A percentile compares a stretch with the other conserved stretches of the same genome.
Conservation (phyloP, 805 yeast species). For the Ogataea chonburiensis region DNA sequence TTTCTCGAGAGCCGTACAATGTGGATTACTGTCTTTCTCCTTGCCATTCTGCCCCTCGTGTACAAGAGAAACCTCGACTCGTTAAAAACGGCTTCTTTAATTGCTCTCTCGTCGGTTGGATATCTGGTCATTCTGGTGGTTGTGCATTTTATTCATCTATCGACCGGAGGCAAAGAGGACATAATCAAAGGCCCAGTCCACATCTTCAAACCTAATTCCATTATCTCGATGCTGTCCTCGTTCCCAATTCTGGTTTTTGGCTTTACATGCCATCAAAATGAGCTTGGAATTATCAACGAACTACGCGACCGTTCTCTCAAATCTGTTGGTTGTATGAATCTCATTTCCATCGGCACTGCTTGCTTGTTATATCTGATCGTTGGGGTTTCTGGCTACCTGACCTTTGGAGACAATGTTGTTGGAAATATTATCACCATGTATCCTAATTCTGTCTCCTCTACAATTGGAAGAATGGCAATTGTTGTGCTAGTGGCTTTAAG, state of each 20-base stretch:
- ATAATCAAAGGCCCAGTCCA: slow-evolving; percentile 51
- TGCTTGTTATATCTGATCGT: slow-evolving; percentile 62
- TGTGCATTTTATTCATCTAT: slow-evolving; percentile 62
- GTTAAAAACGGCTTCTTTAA: slow-evolving; percentile 77
- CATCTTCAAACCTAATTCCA: slow-evolving; percentile 45
- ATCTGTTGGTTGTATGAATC: slow-evolving; percentile 47
- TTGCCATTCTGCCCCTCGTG: slow-evolving; percentile 58
- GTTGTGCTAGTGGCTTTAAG: slow-evolving; percentile 77
- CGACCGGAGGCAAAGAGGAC: slow-evolving; percentile 55
- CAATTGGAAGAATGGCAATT: slow-evolving; percentile 77
- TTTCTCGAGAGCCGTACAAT: slow-evolving; percentile 44
- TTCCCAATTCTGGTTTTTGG: slow-evolving; percentile 94
- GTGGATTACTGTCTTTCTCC: slow-evolving; percentile 63
- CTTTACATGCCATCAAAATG: slow-evolving; percentile 93
- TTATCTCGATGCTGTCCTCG: slow-evolving; percentile 56
- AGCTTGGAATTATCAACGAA: slow-evolving; percentile 87
- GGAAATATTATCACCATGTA: slow-evolving; percentile 83
- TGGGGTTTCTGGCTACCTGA: slow-evolving; percentile 79
- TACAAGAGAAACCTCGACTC: slow-evolving; percentile 77
- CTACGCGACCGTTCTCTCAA: slow-evolving; percentile 53
- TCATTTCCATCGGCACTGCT: slow-evolving; percentile 58
- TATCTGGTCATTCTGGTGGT: slow-evolving; percentile 74
- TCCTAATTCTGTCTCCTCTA: slow-evolving; percentile 60
- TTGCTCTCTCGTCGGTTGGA: slow-evolving; percentile 78
- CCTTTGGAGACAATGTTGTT: slow-evolving; percentile 77